These are phyloP conservation scores for Perkinsus marinus DNA, from an alignment of 169 alveolate species.

Conservation along the genomic window DNA sequence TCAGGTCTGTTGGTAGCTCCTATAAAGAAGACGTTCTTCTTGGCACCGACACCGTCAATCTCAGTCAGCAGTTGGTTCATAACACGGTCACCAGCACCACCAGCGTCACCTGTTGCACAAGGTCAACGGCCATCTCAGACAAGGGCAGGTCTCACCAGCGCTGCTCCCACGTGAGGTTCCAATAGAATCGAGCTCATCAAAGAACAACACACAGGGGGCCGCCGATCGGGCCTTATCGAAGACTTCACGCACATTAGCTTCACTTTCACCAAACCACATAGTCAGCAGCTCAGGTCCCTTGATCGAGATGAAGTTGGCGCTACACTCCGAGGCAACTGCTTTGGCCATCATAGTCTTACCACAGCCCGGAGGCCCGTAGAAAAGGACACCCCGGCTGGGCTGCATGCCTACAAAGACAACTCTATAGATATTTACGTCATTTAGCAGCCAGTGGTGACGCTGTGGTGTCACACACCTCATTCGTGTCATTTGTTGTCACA, in stretches of 20 bases:
- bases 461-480: no score
- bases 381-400: slow-evolving; percentile 96
- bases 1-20: slow-evolving; percentile 99
- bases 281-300: slow-evolving; percentile 97
- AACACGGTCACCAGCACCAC: slow-evolving; percentile 98
- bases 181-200: slow-evolving; percentile 97
- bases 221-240: slow-evolving; percentile 97
- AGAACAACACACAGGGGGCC: slow-evolving; percentile 98
- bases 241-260: slow-evolving; percentile 98
- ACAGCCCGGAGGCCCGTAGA: slow-evolving; percentile 99
- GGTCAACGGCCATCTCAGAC: not conserved
- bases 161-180: slow-evolving; percentile 67
- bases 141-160: not conserved
- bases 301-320: slow-evolving; percentile 93
- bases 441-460: no score
- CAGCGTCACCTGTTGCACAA: slow-evolving; percentile 75
- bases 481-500: no score
- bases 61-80: slow-evolving; percentile 97
- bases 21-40: slow-evolving; percentile 95
- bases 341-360: slow-evolving; percentile 97
- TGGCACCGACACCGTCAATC: slow-evolving; percentile 98
- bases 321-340: slow-evolving; percentile 97
- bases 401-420: slow-evolving; percentile 73
- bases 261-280: slow-evolving; percentile 99
- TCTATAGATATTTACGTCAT: no score